Conservation (phyloP, 306 rosid species). For the Prunus armeniaca region DNA sequence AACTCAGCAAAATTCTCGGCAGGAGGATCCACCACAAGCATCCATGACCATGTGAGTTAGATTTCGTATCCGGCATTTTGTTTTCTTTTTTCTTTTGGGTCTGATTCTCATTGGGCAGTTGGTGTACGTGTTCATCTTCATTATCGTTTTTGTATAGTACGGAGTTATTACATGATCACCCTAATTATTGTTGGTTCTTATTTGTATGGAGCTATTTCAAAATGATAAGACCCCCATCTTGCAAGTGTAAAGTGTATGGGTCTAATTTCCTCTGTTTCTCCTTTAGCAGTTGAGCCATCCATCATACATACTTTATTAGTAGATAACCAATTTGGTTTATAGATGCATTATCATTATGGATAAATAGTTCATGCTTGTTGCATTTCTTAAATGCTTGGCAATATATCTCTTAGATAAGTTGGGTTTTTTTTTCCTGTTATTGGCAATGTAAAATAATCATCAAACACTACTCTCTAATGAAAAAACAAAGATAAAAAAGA, state of each 20-base stretch:
- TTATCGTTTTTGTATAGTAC: neutral
- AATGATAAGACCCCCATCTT: neutral
- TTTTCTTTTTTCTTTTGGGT: neutral
- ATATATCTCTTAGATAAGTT: no score
- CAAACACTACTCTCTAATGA: no score
- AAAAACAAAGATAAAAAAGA: no score
- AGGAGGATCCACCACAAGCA: no score
- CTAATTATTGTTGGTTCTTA: neutral
- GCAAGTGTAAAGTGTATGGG: no score
- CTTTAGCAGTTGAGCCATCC: slow-evolving; percentile 8
- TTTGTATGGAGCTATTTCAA: slow-evolving; percentile 1
- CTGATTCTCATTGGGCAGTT: neutral
- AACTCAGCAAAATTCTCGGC: neutral
- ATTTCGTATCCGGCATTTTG: no score
- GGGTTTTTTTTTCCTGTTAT: no score
- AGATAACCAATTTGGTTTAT: neutral
- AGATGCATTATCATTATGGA: neutral
- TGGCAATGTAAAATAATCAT: no score
- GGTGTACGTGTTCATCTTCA: neutral
- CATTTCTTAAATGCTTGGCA: neutral
- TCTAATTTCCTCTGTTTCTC: neutral
- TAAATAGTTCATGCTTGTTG: neutral
- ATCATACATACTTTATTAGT: neutral
- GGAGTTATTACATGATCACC: neutral
- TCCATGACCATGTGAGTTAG: no score